phyloP scores from a whole-genome alignment of 208 protist species.

The Blastocrithidia nonstop region DNA sequence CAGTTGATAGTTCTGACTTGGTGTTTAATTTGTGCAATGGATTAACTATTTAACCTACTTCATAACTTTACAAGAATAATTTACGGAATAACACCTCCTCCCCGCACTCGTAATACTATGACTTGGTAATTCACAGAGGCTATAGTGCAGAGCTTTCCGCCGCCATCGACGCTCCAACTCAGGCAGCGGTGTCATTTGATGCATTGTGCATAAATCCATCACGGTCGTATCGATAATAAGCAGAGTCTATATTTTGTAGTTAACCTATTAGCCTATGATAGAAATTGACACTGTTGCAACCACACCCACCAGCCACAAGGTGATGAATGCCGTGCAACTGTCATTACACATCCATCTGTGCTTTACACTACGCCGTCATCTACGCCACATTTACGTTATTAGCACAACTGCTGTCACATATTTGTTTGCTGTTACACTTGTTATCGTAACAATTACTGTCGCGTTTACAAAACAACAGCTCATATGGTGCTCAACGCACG shows the following conservation, averaged over 20 bases:
- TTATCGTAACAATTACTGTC: not conserved
- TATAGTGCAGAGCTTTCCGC: slow-evolving; percentile 62
- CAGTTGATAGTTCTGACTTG: too few relatives aligned
- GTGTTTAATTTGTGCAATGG: too few relatives aligned
- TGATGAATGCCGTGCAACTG: slow-evolving; percentile 50
- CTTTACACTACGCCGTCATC: slow-evolving; percentile 27
- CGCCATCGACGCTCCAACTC: slow-evolving; percentile 60
- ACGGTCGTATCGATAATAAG: slow-evolving; percentile 61
- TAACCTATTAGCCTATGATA: slow-evolving; percentile 36
- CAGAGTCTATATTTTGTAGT: slow-evolving; percentile 37
- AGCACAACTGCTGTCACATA: not conserved
- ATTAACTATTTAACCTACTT: too few relatives aligned
- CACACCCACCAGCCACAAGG: slow-evolving; percentile 40
- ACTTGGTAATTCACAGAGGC: slow-evolving; percentile 58
- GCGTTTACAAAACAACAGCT: slow-evolving; percentile 3
- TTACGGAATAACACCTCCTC: slow-evolving; percentile 50
- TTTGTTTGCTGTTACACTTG: not conserved
- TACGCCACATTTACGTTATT: slow-evolving; percentile 13
- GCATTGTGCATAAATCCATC: slow-evolving; percentile 21
- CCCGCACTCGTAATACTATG: slow-evolving; percentile 65
- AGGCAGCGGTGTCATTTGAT: slow-evolving; percentile 28
- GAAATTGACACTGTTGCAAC: slow-evolving; percentile 23
- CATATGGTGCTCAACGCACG: slow-evolving; percentile 7
- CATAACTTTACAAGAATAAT: slow-evolving; percentile 56
- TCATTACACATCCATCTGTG: slow-evolving; percentile 57